Evolutionary conservation across 345 rosid genomes (phyloP).

Genomic region (Eucalyptus tenuipes): DNA sequence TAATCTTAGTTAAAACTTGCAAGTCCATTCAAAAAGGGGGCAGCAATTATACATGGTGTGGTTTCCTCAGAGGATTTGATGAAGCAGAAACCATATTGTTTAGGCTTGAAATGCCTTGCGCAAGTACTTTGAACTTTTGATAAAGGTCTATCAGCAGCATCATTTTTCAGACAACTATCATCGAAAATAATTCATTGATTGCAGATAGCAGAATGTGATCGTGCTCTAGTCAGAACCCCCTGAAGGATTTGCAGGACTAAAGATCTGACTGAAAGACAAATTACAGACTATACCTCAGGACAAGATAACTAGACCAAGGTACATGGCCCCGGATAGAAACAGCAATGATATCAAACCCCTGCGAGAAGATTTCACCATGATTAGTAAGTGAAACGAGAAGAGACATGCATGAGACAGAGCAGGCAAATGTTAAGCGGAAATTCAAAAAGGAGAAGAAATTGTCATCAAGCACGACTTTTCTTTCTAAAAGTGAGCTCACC

Average conservation of each 20-base stretch:
- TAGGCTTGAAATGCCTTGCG: background rate
- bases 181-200: background rate
- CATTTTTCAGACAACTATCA: background rate
- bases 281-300: slow-evolving; percentile 30
- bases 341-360: slow-evolving; percentile 53
- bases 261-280: background rate
- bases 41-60: background rate
- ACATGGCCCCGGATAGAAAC: slow-evolving; percentile 44
- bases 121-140: background rate
- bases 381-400: background rate
- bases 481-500: slow-evolving; percentile 16
- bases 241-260: background rate
- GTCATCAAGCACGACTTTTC: background rate
- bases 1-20: background rate
- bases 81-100: background rate
- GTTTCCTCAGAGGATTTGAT: background rate
- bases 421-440: background rate
- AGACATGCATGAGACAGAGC: background rate
- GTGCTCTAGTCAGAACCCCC: background rate
- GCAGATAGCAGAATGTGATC: background rate
- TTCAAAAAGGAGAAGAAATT: background rate
- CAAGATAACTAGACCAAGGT: slow-evolving; percentile 53
- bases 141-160: background rate
- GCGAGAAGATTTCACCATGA: background rate
- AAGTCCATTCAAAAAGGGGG: background rate